Evolutionary conservation across 75 land plant species (phyloP).

Genomic region (Picea glauca): DNA sequence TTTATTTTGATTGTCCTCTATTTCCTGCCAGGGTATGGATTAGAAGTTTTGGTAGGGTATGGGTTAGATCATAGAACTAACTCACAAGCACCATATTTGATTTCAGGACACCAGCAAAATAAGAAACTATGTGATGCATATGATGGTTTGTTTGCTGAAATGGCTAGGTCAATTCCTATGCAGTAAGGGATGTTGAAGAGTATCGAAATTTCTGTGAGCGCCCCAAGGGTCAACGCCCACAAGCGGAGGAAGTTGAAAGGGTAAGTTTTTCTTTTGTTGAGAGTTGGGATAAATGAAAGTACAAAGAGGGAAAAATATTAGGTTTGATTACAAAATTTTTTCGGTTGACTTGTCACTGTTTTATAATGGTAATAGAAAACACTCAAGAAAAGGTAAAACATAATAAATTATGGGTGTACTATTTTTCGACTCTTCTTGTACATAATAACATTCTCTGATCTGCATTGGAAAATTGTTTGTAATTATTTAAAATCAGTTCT

Average conservation of each 20-base stretch:
- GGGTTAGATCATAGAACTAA: constrained; percentile 7
- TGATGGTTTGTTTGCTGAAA: constrained; percentile 13
- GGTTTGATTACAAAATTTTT: not conserved
- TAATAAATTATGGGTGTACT: not conserved
- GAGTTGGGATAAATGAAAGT: not conserved
- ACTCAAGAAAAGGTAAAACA: not conserved
- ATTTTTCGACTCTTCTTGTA: not conserved
- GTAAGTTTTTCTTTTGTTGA: not conserved
- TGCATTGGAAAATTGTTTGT: not conserved
- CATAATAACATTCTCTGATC: not conserved
- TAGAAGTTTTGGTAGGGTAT: not conserved
- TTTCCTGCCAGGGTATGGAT: not conserved
- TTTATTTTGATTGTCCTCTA: not conserved
- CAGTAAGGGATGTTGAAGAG: constrained; percentile 87
- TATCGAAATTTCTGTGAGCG: constrained; percentile 97
- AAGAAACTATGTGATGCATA: constrained; percentile 13
- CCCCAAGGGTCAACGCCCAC: constrained; percentile 78
- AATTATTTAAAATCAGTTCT: not conserved
- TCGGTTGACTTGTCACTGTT: not conserved
- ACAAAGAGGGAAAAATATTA: not conserved
- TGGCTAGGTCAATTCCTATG: constrained; percentile 81
- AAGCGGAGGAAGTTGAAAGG: constrained; percentile 61
- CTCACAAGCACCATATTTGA: constrained; percentile 1
- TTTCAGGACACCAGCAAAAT: constrained; percentile 12
- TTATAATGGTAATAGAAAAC: not conserved